Evolutionary conservation across 73 alveolate genomes (phyloP), one percentile per base, ranked within the genome.

Genomic region (Symbiodinium pilosum): DNA sequence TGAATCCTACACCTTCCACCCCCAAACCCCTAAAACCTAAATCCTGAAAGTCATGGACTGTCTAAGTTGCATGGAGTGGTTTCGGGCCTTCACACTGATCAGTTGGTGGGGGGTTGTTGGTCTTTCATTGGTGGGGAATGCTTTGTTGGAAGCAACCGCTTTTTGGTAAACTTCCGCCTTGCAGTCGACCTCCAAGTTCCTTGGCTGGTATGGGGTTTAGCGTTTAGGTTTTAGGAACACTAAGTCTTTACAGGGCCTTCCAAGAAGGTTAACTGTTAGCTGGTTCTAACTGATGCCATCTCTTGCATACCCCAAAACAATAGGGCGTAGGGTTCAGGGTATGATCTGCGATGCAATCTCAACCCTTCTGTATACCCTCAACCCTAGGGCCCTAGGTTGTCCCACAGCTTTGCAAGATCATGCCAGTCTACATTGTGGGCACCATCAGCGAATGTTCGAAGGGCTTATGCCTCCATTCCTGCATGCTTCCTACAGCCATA

Each of bases 181-280:
- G 77, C 77, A 64, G 77, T 64, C 77, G 77, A 64, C 28, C 77
- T 64, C 77, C 77, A 64, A 64, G 77, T 64, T 64, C 77, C 77
- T 64, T 64, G 77, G 77, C 39, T 64, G n/a, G n/a, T n/a, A n/a
- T n/a, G n/a, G n/a, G n/a, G n/a, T n/a, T n/a, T n/a, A n/a, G n/a
- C n/a, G n/a, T n/a, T n/a, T n/a, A n/a, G n/a, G n/a, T n/a, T n/a
- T n/a, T n/a, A n/a, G n/a, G n/a, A n/a, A n/a, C n/a, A n/a, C n/a
- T n/a, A n/a, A n/a, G n/a, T n/a, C n/a, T n/a, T n/a, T n/a, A n/a
- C n/a, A n/a, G n/a, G n/a, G n/a, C n/a, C n/a, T n/a, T n/a, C n/a
- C n/a, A n/a, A n/a, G n/a, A n/a, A n/a, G n/a, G n/a, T n/a, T n/a
- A n/a, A n/a, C n/a, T n/a, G n/a, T n/a, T n/a, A n/a, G n/a, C n/a